Base-by-base conservation (phyloP, 2,329 filamentous ascomycete genomes). In the Sporothrix dimorphospora region DNA sequence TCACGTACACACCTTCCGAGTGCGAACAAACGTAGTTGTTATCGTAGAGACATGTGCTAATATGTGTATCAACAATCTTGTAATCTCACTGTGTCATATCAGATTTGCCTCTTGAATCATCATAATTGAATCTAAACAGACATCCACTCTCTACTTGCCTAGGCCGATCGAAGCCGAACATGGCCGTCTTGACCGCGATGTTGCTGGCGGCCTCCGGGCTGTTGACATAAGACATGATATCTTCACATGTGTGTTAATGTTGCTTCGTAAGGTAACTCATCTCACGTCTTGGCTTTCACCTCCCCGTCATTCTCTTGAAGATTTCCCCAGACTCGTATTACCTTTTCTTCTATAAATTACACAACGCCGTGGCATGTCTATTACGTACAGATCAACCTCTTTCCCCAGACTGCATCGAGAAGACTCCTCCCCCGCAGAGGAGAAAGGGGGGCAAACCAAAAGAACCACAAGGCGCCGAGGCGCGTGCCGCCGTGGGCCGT, bases 341-440 rank as follows among this genome's bases (percentile, higher is more conserved):
- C 61, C 40, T 24, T n/a, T 47, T 49, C 21, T 12, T 49, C 42
- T 45, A 49, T 9, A 12, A 11, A 8, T 24, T 7, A 24, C 21
- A 42, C 11, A n/a, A 24, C 42, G 49, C 34, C 63, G 14, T 49
- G 42, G 42, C 59, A 19, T 38, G 65, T 51, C 65, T 68, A 68
- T 68, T 68, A 68, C 65, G 65, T 68, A 68, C 65, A 40, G 65
- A 68, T 68, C 47, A 53, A 65, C 59, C 11, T 30, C 59, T 38
- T 51, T 49, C 65, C 65, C 65, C 63, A 38, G 63, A 67, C 42
- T 63, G 34, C n/a, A 27, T 65, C 38, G 38, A 65, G n/a, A 27
- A 34, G 42, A 21, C 42, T 40, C 65, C n/a, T 53, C 47, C 65
- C 65, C 63, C 63, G 42, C 59, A 65, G 21, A 27, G 21, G 14